These are phyloP conservation scores for Crotalaria pallida DNA, from an alignment of 306 rosid species.

Conservation along the genomic window DNA sequence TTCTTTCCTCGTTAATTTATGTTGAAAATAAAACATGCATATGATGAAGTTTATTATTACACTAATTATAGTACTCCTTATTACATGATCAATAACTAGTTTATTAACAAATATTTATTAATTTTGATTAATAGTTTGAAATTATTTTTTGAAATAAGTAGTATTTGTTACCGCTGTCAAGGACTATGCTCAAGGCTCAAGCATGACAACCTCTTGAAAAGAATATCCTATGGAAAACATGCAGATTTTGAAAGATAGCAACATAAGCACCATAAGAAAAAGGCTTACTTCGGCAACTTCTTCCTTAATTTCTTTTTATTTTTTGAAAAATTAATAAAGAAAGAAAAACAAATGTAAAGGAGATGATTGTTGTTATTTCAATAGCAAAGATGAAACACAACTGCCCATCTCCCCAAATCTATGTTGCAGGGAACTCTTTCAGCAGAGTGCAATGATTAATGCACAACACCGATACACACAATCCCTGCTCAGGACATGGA, in stretches of 20 bases:
- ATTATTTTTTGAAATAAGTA: neutral
- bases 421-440: constrained; percentile 45
- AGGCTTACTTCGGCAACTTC: neutral
- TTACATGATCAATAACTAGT: neutral
- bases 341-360: constrained; percentile 14
- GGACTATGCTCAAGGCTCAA: neutral
- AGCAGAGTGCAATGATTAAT: constrained; percentile 31
- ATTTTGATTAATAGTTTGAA: neutral
- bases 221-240: neutral
- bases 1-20: neutral
- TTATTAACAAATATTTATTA: neutral
- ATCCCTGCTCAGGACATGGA: constrained; percentile 28
- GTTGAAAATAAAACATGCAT: too few relatives aligned
- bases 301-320: neutral
- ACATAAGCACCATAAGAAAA: neutral
- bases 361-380: constrained; percentile 44
- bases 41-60: too few relatives aligned
- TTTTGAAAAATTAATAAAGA: neutral
- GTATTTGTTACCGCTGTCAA: neutral
- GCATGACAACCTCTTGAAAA: neutral
- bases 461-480: constrained; percentile 57
- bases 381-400: too few relatives aligned
- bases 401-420: constrained; percentile 48
- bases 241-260: too few relatives aligned
- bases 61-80: too few relatives aligned